These are phyloP conservation scores for Giardia duodenalis DNA, from an alignment of 208 protist species.

Conservation along the genomic window DNA sequence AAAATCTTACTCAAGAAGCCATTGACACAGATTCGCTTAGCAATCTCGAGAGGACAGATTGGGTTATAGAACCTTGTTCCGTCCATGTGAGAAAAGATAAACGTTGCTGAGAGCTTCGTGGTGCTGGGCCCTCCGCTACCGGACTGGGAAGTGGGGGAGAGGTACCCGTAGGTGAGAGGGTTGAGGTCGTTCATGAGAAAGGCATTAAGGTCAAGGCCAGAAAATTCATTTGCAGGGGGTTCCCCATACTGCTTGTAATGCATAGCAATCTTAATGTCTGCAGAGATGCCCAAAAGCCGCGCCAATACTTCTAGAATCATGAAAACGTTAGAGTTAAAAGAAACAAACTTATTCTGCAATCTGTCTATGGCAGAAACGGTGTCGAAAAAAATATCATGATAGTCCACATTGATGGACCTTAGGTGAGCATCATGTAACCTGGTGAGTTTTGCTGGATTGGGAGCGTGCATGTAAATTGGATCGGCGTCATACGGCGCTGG, in stretches of 20 bases:
- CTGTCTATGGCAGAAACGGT: background rate
- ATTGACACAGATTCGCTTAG: background rate
- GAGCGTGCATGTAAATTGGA: background rate
- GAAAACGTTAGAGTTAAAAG: background rate
- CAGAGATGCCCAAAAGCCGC: background rate
- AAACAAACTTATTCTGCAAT: background rate
- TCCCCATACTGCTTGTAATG: background rate
- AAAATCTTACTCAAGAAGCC: background rate
- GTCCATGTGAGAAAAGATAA: background rate
- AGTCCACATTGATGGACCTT: background rate
- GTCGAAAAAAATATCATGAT: background rate
- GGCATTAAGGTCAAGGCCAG: background rate
- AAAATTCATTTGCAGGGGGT: background rate
- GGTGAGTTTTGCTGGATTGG: background rate
- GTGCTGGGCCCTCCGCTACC: background rate
- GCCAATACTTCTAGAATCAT: background rate
- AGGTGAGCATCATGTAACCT: background rate
- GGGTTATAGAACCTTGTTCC: background rate
- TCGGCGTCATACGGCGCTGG: background rate
- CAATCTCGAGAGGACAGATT: background rate
- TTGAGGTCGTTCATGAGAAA: background rate
- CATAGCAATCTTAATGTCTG: background rate
- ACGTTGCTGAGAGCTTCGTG: background rate
- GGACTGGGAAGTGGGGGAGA: background rate
- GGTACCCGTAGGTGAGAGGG: background rate